Evolutionary conservation across 2,329 filamentous ascomycete species (phyloP).

Genomic region (Chrysoporthe austroafricana): DNA sequence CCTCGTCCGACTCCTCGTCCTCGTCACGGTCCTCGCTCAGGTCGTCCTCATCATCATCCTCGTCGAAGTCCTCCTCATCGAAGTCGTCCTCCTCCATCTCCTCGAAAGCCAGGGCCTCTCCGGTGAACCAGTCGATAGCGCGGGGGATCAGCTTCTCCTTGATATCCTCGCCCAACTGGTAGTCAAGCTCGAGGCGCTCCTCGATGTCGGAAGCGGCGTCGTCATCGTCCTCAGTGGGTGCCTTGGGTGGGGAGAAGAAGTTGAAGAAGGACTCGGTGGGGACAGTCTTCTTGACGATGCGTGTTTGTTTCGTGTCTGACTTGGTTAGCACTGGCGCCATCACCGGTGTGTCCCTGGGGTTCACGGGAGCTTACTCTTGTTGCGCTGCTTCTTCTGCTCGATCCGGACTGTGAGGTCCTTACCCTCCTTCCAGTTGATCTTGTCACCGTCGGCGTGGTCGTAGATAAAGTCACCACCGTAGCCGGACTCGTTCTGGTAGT

Average conservation of each 20-base stretch:
- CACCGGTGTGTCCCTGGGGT: neutral
- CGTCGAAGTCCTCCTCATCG: slow-evolving; percentile 81
- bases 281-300: slow-evolving; percentile 98
- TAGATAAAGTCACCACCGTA: slow-evolving; percentile 99
- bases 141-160: slow-evolving; percentile 99
- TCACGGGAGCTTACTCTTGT: slow-evolving; percentile 77
- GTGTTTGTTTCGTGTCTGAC: slow-evolving; percentile 96
- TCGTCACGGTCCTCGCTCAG: slow-evolving; percentile 84
- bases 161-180: slow-evolving; percentile 98
- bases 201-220: slow-evolving; percentile 89
- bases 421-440: slow-evolving; percentile 94
- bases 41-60: slow-evolving; percentile 92
- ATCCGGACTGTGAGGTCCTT: slow-evolving; percentile 93
- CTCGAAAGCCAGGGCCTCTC: slow-evolving; percentile 95
- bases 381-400: slow-evolving; percentile 99
- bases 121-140: slow-evolving; percentile 99
- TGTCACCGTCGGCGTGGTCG: slow-evolving; percentile 96
- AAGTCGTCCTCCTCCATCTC: slow-evolving; percentile 84
- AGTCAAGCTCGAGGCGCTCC: slow-evolving; percentile 96
- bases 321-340: slow-evolving; percentile 29
- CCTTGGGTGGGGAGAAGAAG: slow-evolving; percentile 96
- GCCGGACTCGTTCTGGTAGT: slow-evolving; percentile 97
- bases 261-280: slow-evolving; percentile 99
- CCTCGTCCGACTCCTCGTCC: slow-evolving; percentile 73
- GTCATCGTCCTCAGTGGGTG: slow-evolving; percentile 73